Conservation (phyloP, 164 flowering plant genomes). For the Houttuynia cordata region DNA sequence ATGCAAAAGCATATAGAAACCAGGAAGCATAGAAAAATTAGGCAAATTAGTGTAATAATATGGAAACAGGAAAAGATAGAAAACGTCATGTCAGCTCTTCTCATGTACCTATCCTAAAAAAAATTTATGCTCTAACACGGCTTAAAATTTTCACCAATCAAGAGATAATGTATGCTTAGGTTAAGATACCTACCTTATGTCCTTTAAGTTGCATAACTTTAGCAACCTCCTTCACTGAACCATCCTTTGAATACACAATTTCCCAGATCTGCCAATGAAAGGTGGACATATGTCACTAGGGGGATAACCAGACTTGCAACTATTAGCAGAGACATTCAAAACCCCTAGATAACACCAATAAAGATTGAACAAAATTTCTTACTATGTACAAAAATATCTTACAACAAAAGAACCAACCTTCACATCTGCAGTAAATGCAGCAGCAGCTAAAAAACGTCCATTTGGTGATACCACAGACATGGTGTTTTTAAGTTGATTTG, state of each 20-base stretch:
- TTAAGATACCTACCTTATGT: constrained; percentile 50
- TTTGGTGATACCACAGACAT: constrained; percentile 92
- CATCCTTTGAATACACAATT: constrained; percentile 82
- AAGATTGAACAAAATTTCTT: no score
- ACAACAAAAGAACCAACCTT: constrained; percentile 36
- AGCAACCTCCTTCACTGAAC: constrained; percentile 80
- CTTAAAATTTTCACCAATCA: neutral
- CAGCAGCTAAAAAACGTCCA: constrained; percentile 98
- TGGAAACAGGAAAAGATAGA: neutral
- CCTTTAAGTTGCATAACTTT: constrained; percentile 97
- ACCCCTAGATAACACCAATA: no score
- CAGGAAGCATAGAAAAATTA: no score
- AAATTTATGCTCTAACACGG: neutral
- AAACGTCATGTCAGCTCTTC: neutral
- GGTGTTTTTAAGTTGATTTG: constrained; percentile 88
- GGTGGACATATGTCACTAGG: neutral
- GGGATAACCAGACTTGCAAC: neutral
- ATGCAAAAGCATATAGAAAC: no score
- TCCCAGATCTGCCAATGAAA: constrained; percentile 75
- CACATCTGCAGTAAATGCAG: constrained; percentile 99
- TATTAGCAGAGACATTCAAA: neutral
- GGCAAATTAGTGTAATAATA: no score
- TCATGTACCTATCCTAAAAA: neutral
- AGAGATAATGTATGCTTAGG: neutral
- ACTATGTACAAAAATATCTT: no score